A percentile compares a stretch with the other conserved stretches of the same genome.
These are phyloP conservation scores for Diaporthe citrichinensis DNA, from an alignment of 2,329 filamentous ascomycete species.

Conservation along the genomic window DNA sequence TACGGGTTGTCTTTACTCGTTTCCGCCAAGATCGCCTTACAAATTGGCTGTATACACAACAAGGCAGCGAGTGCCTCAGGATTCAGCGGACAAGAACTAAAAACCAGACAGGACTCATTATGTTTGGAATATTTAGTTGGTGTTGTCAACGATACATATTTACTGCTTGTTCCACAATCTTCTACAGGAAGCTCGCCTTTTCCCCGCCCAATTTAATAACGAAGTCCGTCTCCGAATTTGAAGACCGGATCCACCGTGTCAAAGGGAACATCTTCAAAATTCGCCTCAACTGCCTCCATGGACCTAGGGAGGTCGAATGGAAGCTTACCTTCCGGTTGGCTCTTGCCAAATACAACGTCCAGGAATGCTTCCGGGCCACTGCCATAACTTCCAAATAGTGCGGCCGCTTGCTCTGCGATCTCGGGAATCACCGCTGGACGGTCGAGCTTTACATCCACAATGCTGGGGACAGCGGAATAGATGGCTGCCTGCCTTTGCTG, in stretches of 20 bases:
- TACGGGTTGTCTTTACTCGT: too few species aligned
- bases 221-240: conserved; percentile 7
- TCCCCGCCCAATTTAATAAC: background rate
- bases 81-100: too few species aligned
- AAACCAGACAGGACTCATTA: too few species aligned
- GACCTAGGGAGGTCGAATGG: conserved; percentile 62
- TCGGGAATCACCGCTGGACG: conserved; percentile 59
- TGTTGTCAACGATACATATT: background rate
- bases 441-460: conserved; percentile 60
- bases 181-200: background rate
- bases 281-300: conserved; percentile 54
- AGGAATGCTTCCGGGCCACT: conserved; percentile 57
- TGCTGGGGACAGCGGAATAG: conserved; percentile 54
- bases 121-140: background rate
- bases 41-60: background rate
- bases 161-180: background rate
- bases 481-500: conserved; percentile 45
- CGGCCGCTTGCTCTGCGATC: conserved; percentile 53
- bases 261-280: conserved; percentile 47
- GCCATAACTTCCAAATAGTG: conserved; percentile 57
- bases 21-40: too few species aligned
- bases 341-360: conserved; percentile 56
- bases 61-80: too few species aligned
- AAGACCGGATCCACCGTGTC: conserved; percentile 24
- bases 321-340: conserved; percentile 56